These are phyloP conservation scores for Boletellus deceptivus DNA, from an alignment of 1,284 basidiomycete genomes.

Conservation along the genomic window DNA sequence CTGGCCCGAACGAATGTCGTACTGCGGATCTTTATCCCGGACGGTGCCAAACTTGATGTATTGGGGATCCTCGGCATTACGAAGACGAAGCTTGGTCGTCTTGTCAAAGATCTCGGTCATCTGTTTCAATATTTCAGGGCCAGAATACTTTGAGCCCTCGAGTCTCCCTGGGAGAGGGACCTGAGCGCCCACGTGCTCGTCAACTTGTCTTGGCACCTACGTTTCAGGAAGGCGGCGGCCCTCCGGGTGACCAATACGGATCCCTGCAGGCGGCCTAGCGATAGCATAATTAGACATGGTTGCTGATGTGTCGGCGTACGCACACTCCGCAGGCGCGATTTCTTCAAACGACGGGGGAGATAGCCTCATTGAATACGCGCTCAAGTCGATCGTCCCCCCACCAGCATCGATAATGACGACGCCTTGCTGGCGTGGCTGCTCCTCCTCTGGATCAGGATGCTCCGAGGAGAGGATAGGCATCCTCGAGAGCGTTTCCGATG, in stretches of 20 bases:
- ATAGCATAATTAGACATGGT: slow-evolving; percentile 6
- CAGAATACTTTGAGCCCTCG: slow-evolving; percentile 29
- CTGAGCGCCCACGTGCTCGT: slow-evolving; percentile 9
- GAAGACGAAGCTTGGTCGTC: slow-evolving; percentile 48
- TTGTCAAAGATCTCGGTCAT: slow-evolving; percentile 51
- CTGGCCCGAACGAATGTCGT: slow-evolving; percentile 47
- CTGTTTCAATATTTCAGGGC: slow-evolving; percentile 38
- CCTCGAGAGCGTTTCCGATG: slow-evolving; percentile 33
- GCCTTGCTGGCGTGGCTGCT: slow-evolving; percentile 31
- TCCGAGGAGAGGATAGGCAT: slow-evolving; percentile 22
- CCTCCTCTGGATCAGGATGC: slow-evolving; percentile 17
- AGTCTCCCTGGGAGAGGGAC: slow-evolving; percentile 30
- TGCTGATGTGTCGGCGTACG: slow-evolving; percentile 11
- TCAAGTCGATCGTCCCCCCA: slow-evolving; percentile 56
- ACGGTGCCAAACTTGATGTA: slow-evolving; percentile 51
- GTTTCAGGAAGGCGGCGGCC: slow-evolving; percentile 37
- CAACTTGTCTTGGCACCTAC: slow-evolving; percentile 22
- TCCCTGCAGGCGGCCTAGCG: slow-evolving; percentile 36
- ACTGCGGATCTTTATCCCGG: slow-evolving; percentile 43
- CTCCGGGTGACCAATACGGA: slow-evolving; percentile 43
- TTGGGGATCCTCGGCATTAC: slow-evolving; percentile 39
- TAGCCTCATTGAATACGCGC: slow-evolving; percentile 42
- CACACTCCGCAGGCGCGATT: slow-evolving; percentile 42
- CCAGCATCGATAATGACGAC: slow-evolving; percentile 58
- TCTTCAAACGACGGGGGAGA: slow-evolving; percentile 38